Evolutionary conservation across 1,284 basidiomycete species (phyloP).

Genomic region (Cryptococcus depauperatus): DNA sequence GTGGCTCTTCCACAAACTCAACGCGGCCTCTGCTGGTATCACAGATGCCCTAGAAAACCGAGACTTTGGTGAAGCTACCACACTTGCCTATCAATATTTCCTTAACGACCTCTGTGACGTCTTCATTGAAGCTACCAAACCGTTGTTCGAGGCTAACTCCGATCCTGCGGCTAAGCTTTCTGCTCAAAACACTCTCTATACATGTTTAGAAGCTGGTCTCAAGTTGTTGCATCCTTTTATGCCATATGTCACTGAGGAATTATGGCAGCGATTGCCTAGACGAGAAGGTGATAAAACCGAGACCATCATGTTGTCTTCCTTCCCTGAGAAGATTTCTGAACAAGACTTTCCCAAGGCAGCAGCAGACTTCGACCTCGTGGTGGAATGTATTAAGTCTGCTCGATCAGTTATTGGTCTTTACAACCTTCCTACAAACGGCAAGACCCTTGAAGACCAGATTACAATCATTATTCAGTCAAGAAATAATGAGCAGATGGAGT

Average conservation of each 20-base stretch:
- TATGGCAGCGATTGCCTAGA: slow-evolving; percentile 92
- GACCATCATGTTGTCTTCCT: slow-evolving; percentile 82
- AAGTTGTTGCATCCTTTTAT: slow-evolving; percentile 94
- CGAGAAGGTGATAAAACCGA: slow-evolving; percentile 70
- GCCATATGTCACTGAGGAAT: slow-evolving; percentile 97
- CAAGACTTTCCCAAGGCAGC: slow-evolving; percentile 68
- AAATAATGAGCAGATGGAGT: slow-evolving; percentile 54
- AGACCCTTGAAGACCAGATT: slow-evolving; percentile 45
- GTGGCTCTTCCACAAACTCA: slow-evolving; percentile 94
- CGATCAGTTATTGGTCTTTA: slow-evolving; percentile 87
- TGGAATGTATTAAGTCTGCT: slow-evolving; percentile 66
- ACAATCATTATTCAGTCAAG: slow-evolving; percentile 70
- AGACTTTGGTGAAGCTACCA: slow-evolving; percentile 86
- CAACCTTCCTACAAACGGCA: slow-evolving; percentile 71
- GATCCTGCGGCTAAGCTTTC: slow-evolving; percentile 59
- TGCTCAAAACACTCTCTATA: slow-evolving; percentile 93
- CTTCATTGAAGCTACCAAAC: slow-evolving; percentile 98
- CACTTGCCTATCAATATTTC: slow-evolving; percentile 82
- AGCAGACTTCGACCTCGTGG: slow-evolving; percentile 78
- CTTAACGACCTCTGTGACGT: slow-evolving; percentile 97
- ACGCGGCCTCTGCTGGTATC: slow-evolving; percentile 67
- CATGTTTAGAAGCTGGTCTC: slow-evolving; percentile 83
- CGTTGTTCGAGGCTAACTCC: slow-evolving; percentile 75
- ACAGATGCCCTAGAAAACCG: slow-evolving; percentile 69
- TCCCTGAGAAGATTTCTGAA: slow-evolving; percentile 55